Base-by-base conservation (phyloP, 495 filamentous ascomycete genomes). In the Hypoxylon trugodes region DNA sequence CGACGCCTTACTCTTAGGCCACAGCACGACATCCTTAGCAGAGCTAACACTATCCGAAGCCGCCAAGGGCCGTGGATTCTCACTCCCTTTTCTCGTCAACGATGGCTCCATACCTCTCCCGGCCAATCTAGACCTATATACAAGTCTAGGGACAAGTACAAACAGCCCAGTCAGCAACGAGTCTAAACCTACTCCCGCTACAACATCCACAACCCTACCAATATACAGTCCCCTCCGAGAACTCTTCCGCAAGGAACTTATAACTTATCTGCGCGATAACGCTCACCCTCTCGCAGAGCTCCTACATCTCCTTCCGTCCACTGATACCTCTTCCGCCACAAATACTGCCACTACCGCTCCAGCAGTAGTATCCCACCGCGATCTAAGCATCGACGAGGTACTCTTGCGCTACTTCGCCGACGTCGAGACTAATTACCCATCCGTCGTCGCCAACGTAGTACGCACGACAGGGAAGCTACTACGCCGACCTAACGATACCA, bases 401-500 rank as follows among this genome's bases (percentile, higher is more conserved):
- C 92, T 98, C 87, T 75, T 79, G 41, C 87, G 93, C 37, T 98
- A 96, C 69, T 95, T 98, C 67, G 82, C 84, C 45, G 90, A 87
- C 4, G 92, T 96, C 19, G 96, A 97, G 71, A 83, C 85, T 53
- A 90, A 89, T 43, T 98, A 94, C 72, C 93, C 93, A 7, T 90
- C 88, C 51, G 90, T 98, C 21, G 95, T 98, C 61, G 87, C 92
- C 12, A 98, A 98, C 69, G 95, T 98, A 7, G 91, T 96, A 3
- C 84, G 90, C 57, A 98, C 93, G 24, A 87, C 88, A 7, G 87
- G 87, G 55, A 96, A 93, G 76, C 81, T 98, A 25, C 70, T 85
- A 30, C 67, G 80, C 50, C 48, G 66, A 6, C 46, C 48, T 9
- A 42, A 60, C 16, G 54, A 24, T 8, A 10, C 15, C 13, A 8